Evolutionary conservation across 371 early-diverging fungal genomes (phyloP).

Genomic region (Apophysomyces variabilis): DNA sequence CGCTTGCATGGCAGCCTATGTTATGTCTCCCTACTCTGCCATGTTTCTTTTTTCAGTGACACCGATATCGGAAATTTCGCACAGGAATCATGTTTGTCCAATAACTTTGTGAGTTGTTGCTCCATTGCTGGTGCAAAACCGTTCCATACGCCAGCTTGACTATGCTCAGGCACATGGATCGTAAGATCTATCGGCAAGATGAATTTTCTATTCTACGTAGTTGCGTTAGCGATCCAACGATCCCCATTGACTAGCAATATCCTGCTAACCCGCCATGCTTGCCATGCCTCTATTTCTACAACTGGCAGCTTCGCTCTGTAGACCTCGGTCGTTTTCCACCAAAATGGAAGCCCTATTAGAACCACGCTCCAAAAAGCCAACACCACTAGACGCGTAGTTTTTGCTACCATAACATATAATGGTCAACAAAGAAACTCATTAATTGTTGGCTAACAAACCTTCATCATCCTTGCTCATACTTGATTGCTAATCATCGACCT

Average conservation of each 20-base stretch:
- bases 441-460: background rate
- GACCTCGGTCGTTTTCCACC: slow-evolving; percentile 92
- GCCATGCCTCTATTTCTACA: slow-evolving; percentile 68
- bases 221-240: too few species aligned
- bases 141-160: background rate
- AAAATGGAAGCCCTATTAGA: slow-evolving; percentile 81
- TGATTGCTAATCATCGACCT: too few species aligned
- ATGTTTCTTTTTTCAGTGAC: background rate
- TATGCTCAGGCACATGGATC: slow-evolving; percentile 14
- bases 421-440: background rate
- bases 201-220: slow-evolving; percentile 15
- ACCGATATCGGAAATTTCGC: background rate
- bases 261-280: slow-evolving; percentile 48
- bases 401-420: background rate
- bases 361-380: slow-evolving; percentile 67
- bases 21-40: background rate
- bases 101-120: background rate
- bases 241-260: background rate
- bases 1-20: too few species aligned
- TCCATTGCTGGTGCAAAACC: slow-evolving; percentile 1
- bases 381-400: slow-evolving; percentile 48
- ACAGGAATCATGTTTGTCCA: background rate
- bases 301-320: slow-evolving; percentile 87
- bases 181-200: slow-evolving; percentile 14
- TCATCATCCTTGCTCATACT: background rate